Evolutionary conservation across 2,329 filamentous ascomycete species (phyloP).

Genomic region (Colletotrichum graminicola): DNA sequence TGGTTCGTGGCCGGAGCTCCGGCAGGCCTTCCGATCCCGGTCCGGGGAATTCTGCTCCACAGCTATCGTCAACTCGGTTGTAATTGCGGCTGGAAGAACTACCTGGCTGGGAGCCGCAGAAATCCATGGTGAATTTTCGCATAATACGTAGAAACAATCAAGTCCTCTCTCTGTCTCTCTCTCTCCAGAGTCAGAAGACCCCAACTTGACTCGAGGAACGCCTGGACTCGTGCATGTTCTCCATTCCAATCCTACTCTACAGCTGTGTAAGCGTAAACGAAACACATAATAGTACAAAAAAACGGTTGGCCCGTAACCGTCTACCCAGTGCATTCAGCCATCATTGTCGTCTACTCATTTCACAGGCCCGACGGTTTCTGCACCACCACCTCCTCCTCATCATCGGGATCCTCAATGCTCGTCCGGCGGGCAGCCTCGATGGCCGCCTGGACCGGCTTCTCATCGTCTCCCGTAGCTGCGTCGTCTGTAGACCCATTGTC

Average conservation of each 20-base stretch:
- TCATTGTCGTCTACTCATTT: conserved; percentile 22
- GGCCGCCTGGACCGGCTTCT: conserved; percentile 58
- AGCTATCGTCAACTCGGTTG: background rate
- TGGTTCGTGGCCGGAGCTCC: background rate
- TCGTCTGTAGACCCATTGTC: conserved; percentile 47
- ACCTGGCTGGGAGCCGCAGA: background rate
- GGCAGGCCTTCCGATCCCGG: background rate
- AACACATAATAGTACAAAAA: conserved; percentile 40
- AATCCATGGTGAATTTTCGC: too few relatives aligned
- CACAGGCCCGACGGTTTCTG: conserved; percentile 37
- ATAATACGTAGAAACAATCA: too few relatives aligned
- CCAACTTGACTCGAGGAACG: background rate
- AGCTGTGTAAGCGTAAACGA: conserved; percentile 34
- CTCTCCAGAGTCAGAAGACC: too few relatives aligned
- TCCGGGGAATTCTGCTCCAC: background rate
- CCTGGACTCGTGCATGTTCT: conserved; percentile 4
- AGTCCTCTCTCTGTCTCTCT: background rate
- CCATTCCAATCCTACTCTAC: conserved; percentile 36
- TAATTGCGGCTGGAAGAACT: background rate
- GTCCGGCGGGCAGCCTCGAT: conserved; percentile 67
- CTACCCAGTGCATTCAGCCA: conserved; percentile 18
- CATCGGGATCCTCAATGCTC: conserved; percentile 71
- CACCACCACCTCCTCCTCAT: conserved; percentile 60
- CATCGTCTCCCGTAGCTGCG: conserved; percentile 52
- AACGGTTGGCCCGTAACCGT: conserved; percentile 10